Conservation (phyloP, 495 filamentous ascomycete genomes). For the Pyronema domesticum region DNA sequence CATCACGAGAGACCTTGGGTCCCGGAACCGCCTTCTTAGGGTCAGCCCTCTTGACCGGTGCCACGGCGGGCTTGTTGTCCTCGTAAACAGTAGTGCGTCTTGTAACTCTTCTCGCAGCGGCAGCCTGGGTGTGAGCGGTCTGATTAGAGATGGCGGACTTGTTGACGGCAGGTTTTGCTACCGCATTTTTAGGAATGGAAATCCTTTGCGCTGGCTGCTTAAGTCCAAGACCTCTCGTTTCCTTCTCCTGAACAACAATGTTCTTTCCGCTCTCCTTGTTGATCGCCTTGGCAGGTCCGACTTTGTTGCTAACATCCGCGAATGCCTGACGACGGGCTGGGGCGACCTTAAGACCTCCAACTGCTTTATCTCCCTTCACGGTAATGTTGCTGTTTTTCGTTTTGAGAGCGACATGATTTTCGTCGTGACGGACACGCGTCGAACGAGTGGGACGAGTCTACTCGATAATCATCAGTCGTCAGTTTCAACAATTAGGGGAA, state of each 20-base stretch:
- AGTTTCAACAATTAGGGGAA: slow-evolving; percentile 31
- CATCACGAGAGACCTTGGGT: slow-evolving; percentile 22
- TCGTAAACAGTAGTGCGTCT: slow-evolving; percentile 53
- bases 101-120: slow-evolving; percentile 30
- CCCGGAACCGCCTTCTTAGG: slow-evolving; percentile 15
- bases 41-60: slow-evolving; percentile 8
- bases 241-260: slow-evolving; percentile 22
- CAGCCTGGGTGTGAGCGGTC: slow-evolving; percentile 3
- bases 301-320: slow-evolving; percentile 61
- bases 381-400: slow-evolving; percentile 8
- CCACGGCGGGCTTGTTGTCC: slow-evolving; percentile 30
- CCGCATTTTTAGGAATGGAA: not conserved
- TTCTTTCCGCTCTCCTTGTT: slow-evolving; percentile 34
- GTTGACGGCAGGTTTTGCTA: not conserved
- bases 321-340: slow-evolving; percentile 54
- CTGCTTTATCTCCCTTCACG: slow-evolving; percentile 17
- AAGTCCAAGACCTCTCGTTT: not conserved
- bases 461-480: slow-evolving; percentile 25
- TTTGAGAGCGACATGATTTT: slow-evolving; percentile 36
- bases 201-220: slow-evolving; percentile 22
- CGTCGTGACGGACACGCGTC: slow-evolving; percentile 49
- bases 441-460: slow-evolving; percentile 40
- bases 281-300: slow-evolving; percentile 27
- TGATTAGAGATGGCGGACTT: slow-evolving; percentile 6
- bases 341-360: slow-evolving; percentile 44